These are phyloP conservation scores for Sanghuangporus weigelae DNA, from an alignment of 1,284 basidiomycete species.

Conservation along the genomic window DNA sequence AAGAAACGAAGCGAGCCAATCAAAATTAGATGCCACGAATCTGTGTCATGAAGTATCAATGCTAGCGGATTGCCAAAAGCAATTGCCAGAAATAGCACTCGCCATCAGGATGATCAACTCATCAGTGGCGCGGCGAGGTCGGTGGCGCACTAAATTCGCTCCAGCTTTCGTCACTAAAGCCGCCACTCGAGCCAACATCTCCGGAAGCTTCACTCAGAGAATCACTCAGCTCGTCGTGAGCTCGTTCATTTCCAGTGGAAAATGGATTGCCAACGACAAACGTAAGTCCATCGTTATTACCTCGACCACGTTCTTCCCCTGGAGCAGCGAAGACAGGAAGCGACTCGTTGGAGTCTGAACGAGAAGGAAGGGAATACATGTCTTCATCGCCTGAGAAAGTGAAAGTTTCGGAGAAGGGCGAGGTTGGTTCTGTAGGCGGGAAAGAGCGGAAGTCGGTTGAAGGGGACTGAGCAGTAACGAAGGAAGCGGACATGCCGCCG, in stretches of 20 bases:
- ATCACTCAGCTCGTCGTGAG: background rate
- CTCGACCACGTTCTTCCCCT: background rate
- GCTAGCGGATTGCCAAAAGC: no score
- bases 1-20: no score
- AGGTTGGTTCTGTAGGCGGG: background rate
- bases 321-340: background rate
- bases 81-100: no score
- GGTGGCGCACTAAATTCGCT: background rate
- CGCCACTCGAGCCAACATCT: background rate
- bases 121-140: background rate
- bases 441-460: constrained; percentile 9
- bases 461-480: constrained; percentile 5
- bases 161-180: constrained; percentile 4
- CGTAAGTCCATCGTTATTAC: background rate
- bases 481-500: background rate
- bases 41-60: no score
- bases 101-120: background rate
- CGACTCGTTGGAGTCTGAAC: background rate
- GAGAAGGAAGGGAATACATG: constrained; percentile 1
- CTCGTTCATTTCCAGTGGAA: background rate
- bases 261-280: background rate
- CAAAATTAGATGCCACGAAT: no score
- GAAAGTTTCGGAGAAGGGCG: constrained; percentile 8
- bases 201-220: background rate
- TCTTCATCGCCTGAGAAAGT: constrained; percentile 5